These are phyloP conservation scores for Dryadomyces sulphureus DNA, from an alignment of 2,329 filamentous ascomycete species.

Conservation along the genomic window DNA sequence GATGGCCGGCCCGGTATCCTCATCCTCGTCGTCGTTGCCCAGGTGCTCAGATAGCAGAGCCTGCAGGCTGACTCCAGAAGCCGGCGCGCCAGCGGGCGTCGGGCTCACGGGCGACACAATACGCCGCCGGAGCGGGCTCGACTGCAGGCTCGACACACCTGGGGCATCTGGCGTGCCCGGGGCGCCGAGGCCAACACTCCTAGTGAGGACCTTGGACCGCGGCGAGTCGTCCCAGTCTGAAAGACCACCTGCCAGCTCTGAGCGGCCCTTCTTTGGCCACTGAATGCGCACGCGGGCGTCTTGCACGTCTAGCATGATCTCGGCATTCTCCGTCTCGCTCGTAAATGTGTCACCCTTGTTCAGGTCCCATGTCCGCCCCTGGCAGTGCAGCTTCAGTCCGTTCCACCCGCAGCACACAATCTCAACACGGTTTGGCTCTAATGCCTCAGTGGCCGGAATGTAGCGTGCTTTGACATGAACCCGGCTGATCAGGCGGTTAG, in stretches of 20 bases:
- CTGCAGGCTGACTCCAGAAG: conserved; percentile 27
- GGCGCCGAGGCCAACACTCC: conserved; percentile 9
- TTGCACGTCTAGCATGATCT: conserved; percentile 92
- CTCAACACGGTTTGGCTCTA: conserved; percentile 66
- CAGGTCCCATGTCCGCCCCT: conserved; percentile 74
- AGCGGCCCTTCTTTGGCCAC: conserved; percentile 50
- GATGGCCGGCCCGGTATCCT: conserved; percentile 27
- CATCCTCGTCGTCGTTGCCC: conserved; percentile 12
- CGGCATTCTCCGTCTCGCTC: conserved; percentile 72
- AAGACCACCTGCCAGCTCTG: conserved; percentile 32
- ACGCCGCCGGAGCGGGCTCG: conserved; percentile 46
- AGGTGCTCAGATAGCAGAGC: conserved; percentile 24
- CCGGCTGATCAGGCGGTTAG: conserved; percentile 83
- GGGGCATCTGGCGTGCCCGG: conserved; percentile 12
- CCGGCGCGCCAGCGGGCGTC: conserved; percentile 29
- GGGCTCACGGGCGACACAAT: conserved; percentile 65
- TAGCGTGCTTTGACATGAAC: conserved; percentile 85
- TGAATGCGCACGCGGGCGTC: conserved; percentile 78
- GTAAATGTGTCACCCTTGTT: conserved; percentile 79
- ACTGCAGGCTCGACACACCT: conserved; percentile 28
- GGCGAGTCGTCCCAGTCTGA: conserved; percentile 59
- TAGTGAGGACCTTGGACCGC: conserved; percentile 17
- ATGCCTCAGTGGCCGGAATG: conserved; percentile 49
- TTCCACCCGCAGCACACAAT: conserved; percentile 94
- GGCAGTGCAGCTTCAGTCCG: conserved; percentile 81